Conservation (phyloP, 345 rosid species). For the Toxicodendron radicans region DNA sequence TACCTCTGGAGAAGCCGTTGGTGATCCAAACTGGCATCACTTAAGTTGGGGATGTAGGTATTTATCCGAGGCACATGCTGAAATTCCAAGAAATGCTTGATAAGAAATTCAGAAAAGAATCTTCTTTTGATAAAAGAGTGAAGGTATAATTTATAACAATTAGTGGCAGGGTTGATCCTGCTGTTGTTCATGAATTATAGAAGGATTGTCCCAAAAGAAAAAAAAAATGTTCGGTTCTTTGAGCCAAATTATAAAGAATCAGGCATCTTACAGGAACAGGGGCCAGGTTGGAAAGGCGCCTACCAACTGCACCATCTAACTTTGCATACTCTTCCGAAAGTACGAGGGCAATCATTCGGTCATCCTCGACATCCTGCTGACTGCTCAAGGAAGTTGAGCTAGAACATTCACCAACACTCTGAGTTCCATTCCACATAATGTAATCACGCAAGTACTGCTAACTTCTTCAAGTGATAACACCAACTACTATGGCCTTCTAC, state of each 20-base stretch:
- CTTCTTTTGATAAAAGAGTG: conserved; percentile 6
- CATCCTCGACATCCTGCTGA: conserved; percentile 73
- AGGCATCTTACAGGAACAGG: conserved; percentile 62
- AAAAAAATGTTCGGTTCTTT: neutral
- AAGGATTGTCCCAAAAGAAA: neutral
- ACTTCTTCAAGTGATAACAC: neutral
- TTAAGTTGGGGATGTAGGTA: conserved; percentile 70
- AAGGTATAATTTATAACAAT: neutral
- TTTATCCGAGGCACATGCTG: conserved; percentile 90
- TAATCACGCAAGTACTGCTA: neutral
- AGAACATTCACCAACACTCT: conserved; percentile 62
- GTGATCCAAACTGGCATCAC: conserved; percentile 85
- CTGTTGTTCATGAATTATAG: neutral
- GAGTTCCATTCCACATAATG: conserved; percentile 41
- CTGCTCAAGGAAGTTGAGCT: conserved; percentile 85
- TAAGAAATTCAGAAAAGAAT: conserved; percentile 19
- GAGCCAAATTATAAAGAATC: neutral
- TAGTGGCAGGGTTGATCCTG: neutral
- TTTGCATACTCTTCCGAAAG: conserved; percentile 78
- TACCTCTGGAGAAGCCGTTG: conserved; percentile 90
- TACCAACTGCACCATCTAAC: conserved; percentile 73
- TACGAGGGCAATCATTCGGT: conserved; percentile 77
- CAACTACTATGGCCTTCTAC: neutral
- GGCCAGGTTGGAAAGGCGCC: conserved; percentile 74
- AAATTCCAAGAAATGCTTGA: conserved; percentile 13